phyloP scores from a whole-genome alignment of 139 green algal species.

The Tetradesmus lagerheimii region DNA sequence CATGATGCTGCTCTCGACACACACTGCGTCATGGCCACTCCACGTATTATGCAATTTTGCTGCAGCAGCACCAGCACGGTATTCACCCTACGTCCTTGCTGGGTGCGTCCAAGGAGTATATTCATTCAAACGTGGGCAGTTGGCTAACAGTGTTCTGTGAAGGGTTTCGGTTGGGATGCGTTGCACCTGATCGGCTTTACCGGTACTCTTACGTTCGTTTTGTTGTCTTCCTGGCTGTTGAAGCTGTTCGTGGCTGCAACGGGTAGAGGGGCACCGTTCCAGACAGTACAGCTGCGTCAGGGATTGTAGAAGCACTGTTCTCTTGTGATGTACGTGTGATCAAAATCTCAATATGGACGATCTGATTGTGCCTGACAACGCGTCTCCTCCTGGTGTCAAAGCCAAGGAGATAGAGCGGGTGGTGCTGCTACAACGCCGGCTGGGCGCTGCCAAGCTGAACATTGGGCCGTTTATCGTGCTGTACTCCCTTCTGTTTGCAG shows the following conservation, averaged over 20 bases:
- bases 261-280: neutral
- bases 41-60: neutral
- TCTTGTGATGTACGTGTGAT: neutral
- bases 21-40: neutral
- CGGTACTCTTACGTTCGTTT: neutral
- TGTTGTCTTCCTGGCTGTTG: neutral
- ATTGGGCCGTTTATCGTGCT: conserved; percentile 60
- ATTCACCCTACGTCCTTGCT: neutral
- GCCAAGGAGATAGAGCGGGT: conserved; percentile 56
- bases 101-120: neutral
- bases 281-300: neutral
- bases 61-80: neutral
- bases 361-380: conserved; percentile 6
- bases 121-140: neutral
- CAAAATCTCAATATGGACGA: neutral
- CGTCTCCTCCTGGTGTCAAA: conserved; percentile 31
- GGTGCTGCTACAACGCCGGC: conserved; percentile 21
- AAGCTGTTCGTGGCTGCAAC: neutral
- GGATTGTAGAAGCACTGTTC: neutral
- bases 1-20: neutral
- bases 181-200: neutral
- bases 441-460: conserved; percentile 36
- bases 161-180: neutral
- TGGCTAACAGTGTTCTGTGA: neutral
- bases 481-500: conserved; percentile 36